Evolutionary conservation across 2,329 filamentous ascomycete species (phyloP).

Genomic region (Apiospora malaysiana): DNA sequence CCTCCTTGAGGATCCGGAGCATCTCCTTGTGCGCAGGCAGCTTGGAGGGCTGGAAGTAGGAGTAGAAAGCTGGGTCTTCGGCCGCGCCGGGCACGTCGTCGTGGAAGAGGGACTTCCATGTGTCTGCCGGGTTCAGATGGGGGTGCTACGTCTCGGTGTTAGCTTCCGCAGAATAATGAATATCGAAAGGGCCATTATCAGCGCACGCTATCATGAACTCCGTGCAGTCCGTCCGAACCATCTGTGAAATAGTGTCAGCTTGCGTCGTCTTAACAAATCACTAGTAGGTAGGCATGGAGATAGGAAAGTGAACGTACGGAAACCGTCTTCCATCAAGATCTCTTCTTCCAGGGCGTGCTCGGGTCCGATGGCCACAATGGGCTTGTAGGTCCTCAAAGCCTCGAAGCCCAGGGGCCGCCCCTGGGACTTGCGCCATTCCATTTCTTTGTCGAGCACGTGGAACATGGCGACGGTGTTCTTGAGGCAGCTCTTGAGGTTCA

Average conservation of each 20-base stretch:
- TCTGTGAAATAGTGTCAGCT: slow-evolving; percentile 52
- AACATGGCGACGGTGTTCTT: slow-evolving; percentile 90
- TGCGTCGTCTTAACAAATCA: not conserved
- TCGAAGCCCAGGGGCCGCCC: slow-evolving; percentile 75
- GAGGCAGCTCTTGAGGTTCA: slow-evolving; percentile 84
- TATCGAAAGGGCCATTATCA: not conserved
- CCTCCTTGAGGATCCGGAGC: slow-evolving; percentile 80
- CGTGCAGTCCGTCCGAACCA: slow-evolving; percentile 77
- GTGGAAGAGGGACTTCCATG: slow-evolving; percentile 74
- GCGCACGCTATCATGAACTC: slow-evolving; percentile 67
- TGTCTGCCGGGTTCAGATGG: slow-evolving; percentile 74
- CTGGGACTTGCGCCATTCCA: slow-evolving; percentile 77
- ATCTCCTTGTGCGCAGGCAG: slow-evolving; percentile 83
- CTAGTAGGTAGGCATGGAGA: slow-evolving; percentile 14
- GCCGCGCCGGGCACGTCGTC: slow-evolving; percentile 37
- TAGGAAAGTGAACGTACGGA: slow-evolving; percentile 65
- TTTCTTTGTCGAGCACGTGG: slow-evolving; percentile 88
- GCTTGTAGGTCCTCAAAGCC: slow-evolving; percentile 73
- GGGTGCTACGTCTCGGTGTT: slow-evolving; percentile 59
- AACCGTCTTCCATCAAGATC: slow-evolving; percentile 81
- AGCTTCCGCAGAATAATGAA: slow-evolving; percentile 20
- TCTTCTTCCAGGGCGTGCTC: slow-evolving; percentile 86
- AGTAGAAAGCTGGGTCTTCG: slow-evolving; percentile 53
- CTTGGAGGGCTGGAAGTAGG: slow-evolving; percentile 78
- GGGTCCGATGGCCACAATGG: slow-evolving; percentile 85